Evolutionary conservation across 2,329 filamentous ascomycete genomes (phyloP), one percentile per base, ranked within the genome.

Genomic region (Diaporthe sp.): DNA sequence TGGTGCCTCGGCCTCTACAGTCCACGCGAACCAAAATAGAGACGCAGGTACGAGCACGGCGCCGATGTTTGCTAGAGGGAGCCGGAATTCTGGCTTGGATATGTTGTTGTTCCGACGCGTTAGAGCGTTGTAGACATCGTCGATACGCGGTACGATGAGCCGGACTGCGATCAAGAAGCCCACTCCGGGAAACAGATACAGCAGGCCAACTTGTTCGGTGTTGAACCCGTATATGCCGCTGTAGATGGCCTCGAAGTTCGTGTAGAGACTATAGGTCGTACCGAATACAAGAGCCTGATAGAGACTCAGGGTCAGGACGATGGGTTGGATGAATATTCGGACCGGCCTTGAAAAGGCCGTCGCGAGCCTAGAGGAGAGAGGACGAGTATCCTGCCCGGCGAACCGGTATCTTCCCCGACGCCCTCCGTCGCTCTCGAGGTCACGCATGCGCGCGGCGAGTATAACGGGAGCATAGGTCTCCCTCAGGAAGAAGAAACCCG

Each of bases 41-140:
- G 88, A 87, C 15, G 86, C 78, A 0, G 89, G 88, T 0, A 91
- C 84, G 67, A 75, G 57, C 2, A 46, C 51, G 1, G 74, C 74
- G n/a, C 74, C 71, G 17, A 75, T 74, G 13, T 75, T 75, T 3
- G 74, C 71, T 17, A 74, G 39, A 10, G 74, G 71, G 10, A 75
- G 55, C 2, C 74, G 71, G 19, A 58, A 74, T 22, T 75, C 74
- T 19, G 74, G 74, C 46, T 75, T 75, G 4, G 71, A 72, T 42
- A 58, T 59, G 28, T 67, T 58, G 39, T 70, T 65, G 49, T 75
- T 75, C 4, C 65, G 34, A 13, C 58, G 62, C 28, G 57, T 69
- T 7, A 74, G 62, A 8, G 59, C 67, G 28, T 74, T 74, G n/a
- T 74, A 75, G 13, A 75, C 74, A 51, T 74, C 55, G 46, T 76